Evolutionary conservation across 208 protist species (phyloP).

Genomic region (Wallacemonas sp.): DNA sequence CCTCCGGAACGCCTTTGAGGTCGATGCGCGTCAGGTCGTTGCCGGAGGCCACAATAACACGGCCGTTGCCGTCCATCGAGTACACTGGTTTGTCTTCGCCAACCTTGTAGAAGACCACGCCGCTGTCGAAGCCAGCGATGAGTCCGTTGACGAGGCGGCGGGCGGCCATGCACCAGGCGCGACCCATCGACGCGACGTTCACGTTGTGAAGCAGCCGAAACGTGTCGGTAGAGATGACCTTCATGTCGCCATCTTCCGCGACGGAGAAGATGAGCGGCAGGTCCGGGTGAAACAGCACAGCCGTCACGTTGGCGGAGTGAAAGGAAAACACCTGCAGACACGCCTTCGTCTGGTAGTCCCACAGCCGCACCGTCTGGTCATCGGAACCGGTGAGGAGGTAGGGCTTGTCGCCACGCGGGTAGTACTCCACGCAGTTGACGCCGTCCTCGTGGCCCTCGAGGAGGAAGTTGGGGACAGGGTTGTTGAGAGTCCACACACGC

Average conservation of each 20-base stretch:
- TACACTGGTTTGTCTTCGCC: slow-evolving; percentile 96
- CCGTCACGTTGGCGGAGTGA: slow-evolving; percentile 97
- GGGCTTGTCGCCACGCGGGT: slow-evolving; percentile 96
- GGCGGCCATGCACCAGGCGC: slow-evolving; percentile 92
- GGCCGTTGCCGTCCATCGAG: slow-evolving; percentile 97
- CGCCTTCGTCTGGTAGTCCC: slow-evolving; percentile 98
- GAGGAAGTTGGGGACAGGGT: slow-evolving; percentile 94
- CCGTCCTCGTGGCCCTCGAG: slow-evolving; percentile 98
- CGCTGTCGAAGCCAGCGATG: slow-evolving; percentile 93
- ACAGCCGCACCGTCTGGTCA: slow-evolving; percentile 95
- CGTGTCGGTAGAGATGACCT: slow-evolving; percentile 95
- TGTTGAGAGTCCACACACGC: slow-evolving; percentile 96
- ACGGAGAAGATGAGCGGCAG: slow-evolving; percentile 96
- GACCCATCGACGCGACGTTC: slow-evolving; percentile 94
- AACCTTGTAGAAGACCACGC: slow-evolving; percentile 82
- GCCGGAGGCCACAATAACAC: slow-evolving; percentile 93
- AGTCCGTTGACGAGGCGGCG: slow-evolving; percentile 78
- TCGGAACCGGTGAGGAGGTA: slow-evolving; percentile 98
- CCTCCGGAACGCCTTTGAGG: slow-evolving; percentile 69
- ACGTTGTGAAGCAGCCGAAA: slow-evolving; percentile 95
- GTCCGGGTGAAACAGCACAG: slow-evolving; percentile 96
- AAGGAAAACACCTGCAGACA: slow-evolving; percentile 95
- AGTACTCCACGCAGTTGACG: slow-evolving; percentile 99
- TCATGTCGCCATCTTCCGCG: slow-evolving; percentile 94
- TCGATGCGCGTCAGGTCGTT: slow-evolving; percentile 94